Conservation (phyloP, 1,284 basidiomycete genomes). For the Cryptococcus sp. region DNA sequence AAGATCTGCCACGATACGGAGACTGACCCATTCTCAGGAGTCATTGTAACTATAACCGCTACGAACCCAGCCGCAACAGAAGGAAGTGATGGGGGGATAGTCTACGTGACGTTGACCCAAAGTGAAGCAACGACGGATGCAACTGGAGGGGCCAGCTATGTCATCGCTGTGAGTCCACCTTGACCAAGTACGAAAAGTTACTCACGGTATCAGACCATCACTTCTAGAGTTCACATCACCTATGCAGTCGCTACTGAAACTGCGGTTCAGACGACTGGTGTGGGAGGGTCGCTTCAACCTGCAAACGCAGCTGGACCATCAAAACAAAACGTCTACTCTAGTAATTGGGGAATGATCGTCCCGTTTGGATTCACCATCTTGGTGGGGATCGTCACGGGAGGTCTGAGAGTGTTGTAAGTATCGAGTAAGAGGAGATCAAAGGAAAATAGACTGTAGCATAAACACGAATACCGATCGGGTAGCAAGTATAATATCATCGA, state of each 20-base stretch:
- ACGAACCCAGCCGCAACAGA: conserved; percentile 6
- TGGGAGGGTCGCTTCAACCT: neutral
- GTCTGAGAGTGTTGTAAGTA: neutral
- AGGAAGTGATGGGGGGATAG: conserved; percentile 8
- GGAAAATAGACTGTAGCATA: neutral
- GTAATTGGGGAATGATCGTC: neutral
- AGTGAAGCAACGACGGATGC: conserved; percentile 5
- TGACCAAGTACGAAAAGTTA: neutral
- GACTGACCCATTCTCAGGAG: neutral
- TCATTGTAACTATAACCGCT: conserved; percentile 12
- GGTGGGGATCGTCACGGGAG: neutral
- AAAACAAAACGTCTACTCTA: neutral
- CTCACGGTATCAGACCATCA: neutral
- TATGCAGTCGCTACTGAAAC: conserved; percentile 2
- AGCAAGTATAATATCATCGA: neutral
- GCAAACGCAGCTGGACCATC: neutral
- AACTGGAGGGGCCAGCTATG: conserved; percentile 2
- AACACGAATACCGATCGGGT: neutral
- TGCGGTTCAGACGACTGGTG: neutral
- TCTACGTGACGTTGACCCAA: conserved; percentile 9
- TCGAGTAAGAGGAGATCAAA: neutral
- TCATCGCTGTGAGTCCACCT: neutral
- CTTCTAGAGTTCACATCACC: neutral
- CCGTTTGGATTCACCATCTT: neutral
- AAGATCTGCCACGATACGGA: neutral